phyloP scores from a whole-genome alignment of 1,139 yeast genomes.

The Saccharomycopsis hybrid region DNA sequence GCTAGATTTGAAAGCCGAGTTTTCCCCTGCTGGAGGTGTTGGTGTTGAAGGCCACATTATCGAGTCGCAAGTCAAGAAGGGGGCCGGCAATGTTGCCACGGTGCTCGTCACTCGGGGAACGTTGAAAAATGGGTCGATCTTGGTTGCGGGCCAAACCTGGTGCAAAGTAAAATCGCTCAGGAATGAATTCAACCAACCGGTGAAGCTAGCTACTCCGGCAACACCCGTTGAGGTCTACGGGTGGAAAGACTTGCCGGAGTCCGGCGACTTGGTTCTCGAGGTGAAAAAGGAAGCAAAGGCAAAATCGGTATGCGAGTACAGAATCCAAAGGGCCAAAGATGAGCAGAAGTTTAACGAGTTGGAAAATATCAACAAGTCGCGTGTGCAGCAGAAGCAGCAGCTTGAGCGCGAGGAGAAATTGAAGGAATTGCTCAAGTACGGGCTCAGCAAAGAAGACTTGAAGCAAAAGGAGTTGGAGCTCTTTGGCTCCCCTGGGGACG shows the following conservation, averaged over 20 bases:
- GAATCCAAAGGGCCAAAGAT: constrained; percentile 48
- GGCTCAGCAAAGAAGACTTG: constrained; percentile 39
- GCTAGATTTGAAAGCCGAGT: constrained; percentile 67
- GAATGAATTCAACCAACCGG: constrained; percentile 62
- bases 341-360: constrained; percentile 46
- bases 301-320: constrained; percentile 63
- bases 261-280: constrained; percentile 81
- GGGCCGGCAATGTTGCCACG: constrained; percentile 83
- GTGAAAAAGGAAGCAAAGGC: constrained; percentile 71
- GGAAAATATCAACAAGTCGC: constrained; percentile 24
- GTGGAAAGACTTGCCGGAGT: constrained; percentile 89
- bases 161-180: constrained; percentile 81
- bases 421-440: constrained; percentile 50
- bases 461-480: constrained; percentile 26
- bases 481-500: constrained; percentile 22
- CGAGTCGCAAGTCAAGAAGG: constrained; percentile 78
- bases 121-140: constrained; percentile 56
- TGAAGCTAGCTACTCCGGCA: constrained; percentile 75
- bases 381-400: constrained; percentile 33
- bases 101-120: constrained; percentile 77
- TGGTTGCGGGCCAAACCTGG: constrained; percentile 82
- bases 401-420: constrained; percentile 46
- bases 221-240: constrained; percentile 91
- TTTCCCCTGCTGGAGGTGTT: constrained; percentile 32
- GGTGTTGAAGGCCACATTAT: constrained; percentile 82